A percentile compares a stretch with the other conserved stretches of the same genome.
Evolutionary conservation across 495 filamentous ascomycete species (phyloP).

Genomic region (Podospora appendiculata): DNA sequence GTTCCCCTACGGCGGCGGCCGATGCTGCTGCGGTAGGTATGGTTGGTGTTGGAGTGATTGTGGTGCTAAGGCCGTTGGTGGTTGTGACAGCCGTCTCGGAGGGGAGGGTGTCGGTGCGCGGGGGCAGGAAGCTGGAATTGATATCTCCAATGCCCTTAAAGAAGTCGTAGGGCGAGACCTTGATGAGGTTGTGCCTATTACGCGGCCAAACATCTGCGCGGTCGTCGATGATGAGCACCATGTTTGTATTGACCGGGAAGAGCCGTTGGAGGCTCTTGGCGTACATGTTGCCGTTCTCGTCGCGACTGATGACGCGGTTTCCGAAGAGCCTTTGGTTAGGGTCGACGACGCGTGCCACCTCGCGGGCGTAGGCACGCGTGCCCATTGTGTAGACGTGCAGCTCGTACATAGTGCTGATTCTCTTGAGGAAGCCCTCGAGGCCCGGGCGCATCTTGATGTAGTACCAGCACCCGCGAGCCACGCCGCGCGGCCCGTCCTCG

Average conservation of each 20-base stretch:
- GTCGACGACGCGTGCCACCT: conserved; percentile 89
- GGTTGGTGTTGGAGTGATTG: too few species aligned
- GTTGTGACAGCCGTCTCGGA: conserved; percentile 6
- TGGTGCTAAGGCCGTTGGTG: neutral
- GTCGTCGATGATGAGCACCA: conserved; percentile 99
- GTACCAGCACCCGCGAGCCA: conserved; percentile 72
- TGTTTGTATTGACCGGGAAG: conserved; percentile 95
- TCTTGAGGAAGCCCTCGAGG: conserved; percentile 71
- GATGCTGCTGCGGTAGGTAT: conserved; percentile 10
- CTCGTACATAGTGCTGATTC: conserved; percentile 77
- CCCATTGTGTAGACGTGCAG: conserved; percentile 99
- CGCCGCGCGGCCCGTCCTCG: conserved; percentile 66
- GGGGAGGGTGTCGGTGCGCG: conserved; percentile 64
- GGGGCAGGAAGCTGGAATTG: conserved; percentile 94
- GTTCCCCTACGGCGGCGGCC: conserved; percentile 8
- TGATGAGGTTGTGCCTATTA: conserved; percentile 89
- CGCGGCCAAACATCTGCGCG: conserved; percentile 95
- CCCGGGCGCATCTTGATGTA: conserved; percentile 98
- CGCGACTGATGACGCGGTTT: conserved; percentile 87
- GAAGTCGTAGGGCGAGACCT: conserved; percentile 92
- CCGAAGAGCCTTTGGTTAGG: conserved; percentile 85
- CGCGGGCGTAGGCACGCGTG: conserved; percentile 85
- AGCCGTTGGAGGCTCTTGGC: conserved; percentile 84
- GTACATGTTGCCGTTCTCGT: conserved; percentile 89
- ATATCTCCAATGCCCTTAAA: conserved; percentile 98